These are phyloP conservation scores for Acanthamoeba sp. DNA, from an alignment of 208 protist species.

Conservation along the genomic window DNA sequence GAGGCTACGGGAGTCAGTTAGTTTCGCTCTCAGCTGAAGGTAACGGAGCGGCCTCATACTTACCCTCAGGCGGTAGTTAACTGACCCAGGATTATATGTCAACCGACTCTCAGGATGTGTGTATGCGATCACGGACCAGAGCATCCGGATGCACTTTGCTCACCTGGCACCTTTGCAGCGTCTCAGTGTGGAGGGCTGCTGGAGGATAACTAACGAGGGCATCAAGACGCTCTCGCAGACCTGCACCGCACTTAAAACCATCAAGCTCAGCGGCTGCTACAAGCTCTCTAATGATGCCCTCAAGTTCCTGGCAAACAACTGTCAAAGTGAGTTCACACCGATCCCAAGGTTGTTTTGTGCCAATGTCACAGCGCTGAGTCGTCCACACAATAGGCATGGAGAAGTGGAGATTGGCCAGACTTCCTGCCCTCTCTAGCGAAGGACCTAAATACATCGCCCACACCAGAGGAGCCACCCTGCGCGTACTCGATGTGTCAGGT, in stretches of 20 bases:
- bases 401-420: neutral
- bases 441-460: neutral
- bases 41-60: too few species aligned
- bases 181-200: slow-evolving; percentile 13
- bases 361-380: too few species aligned
- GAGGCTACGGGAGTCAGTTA: neutral
- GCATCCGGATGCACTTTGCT: neutral
- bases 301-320: neutral
- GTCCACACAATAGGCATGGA: neutral
- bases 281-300: slow-evolving; percentile 8
- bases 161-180: neutral
- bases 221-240: neutral
- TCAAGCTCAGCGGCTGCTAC: slow-evolving; percentile 39
- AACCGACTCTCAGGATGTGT: neutral
- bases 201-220: slow-evolving; percentile 21
- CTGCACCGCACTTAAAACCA: neutral
- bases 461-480: neutral
- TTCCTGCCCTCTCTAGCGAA: neutral
- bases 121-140: neutral
- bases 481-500: neutral
- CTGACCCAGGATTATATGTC: too few species aligned
- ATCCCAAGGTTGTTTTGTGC: too few species aligned
- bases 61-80: too few species aligned
- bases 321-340: neutral
- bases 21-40: neutral